A percentile compares a stretch with the other conserved stretches of the same genome.
Evolutionary conservation across 495 filamentous ascomycete genomes (phyloP).

Genomic region (Clavariopsis aquatica): DNA sequence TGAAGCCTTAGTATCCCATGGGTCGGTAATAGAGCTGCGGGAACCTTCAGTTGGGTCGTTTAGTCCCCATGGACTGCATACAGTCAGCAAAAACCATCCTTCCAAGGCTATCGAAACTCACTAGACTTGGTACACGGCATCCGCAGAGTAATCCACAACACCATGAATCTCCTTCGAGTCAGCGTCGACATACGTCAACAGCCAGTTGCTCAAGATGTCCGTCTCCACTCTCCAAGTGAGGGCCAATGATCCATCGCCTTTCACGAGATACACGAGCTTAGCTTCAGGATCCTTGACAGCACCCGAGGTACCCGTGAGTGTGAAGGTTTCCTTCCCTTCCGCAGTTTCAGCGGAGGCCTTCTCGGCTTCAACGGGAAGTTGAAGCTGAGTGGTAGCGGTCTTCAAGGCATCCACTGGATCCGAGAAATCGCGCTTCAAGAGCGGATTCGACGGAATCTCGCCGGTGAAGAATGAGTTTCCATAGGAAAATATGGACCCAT

Average conservation of each 20-base stretch:
- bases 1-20: slow-evolving; percentile 44
- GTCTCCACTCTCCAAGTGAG: slow-evolving; percentile 56
- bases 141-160: slow-evolving; percentile 52
- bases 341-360: slow-evolving; percentile 46
- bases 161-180: slow-evolving; percentile 46
- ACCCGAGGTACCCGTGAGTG: slow-evolving; percentile 46
- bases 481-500: slow-evolving; percentile 50
- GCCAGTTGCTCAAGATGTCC: slow-evolving; percentile 53
- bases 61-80: slow-evolving; percentile 46
- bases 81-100: slow-evolving; percentile 7
- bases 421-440: slow-evolving; percentile 44
- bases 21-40: slow-evolving; percentile 45
- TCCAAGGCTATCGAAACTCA: slow-evolving; percentile 24
- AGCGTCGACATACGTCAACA: slow-evolving; percentile 54
- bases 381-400: slow-evolving; percentile 41
- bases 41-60: slow-evolving; percentile 52
- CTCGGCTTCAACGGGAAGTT: slow-evolving; percentile 43
- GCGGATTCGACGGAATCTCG: slow-evolving; percentile 44
- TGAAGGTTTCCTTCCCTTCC: slow-evolving; percentile 41
- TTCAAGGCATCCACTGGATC: slow-evolving; percentile 45
- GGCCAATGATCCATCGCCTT: slow-evolving; percentile 46
- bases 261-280: slow-evolving; percentile 50
- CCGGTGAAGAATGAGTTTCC: slow-evolving; percentile 47
- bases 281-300: slow-evolving; percentile 50
- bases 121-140: slow-evolving; percentile 52